Evolutionary conservation across 2,329 filamentous ascomycete species (phyloP).

Genomic region (Salinomyces thailandicus): DNA sequence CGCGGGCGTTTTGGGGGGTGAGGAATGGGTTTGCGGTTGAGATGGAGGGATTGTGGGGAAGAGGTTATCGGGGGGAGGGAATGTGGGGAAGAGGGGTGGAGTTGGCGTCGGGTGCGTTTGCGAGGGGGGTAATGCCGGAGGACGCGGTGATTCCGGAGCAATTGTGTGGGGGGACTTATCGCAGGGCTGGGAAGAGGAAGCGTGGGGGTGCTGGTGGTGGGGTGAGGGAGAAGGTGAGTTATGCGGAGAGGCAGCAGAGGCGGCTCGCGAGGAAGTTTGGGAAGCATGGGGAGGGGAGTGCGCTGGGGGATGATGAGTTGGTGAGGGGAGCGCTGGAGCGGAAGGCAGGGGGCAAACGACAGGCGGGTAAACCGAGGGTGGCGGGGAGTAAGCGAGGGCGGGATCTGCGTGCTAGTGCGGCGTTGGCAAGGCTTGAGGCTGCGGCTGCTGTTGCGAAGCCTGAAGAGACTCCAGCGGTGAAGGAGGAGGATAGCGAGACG

Average conservation of each 20-base stretch:
- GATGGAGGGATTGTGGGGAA: constrained; percentile 59
- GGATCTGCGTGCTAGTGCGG: constrained; percentile 66
- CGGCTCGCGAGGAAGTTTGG: constrained; percentile 69
- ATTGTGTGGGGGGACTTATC: constrained; percentile 72
- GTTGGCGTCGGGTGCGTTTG: constrained; percentile 51
- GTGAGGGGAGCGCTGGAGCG: constrained; percentile 57
- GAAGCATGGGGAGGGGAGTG: constrained; percentile 65
- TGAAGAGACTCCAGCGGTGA: constrained; percentile 24
- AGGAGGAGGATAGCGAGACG: constrained; percentile 38
- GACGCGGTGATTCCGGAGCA: constrained; percentile 41
- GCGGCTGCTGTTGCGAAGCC: constrained; percentile 21
- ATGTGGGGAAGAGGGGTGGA: constrained; percentile 66
- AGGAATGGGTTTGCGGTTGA: constrained; percentile 62
- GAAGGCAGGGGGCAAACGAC: constrained; percentile 39
- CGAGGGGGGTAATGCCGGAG: constrained; percentile 51
- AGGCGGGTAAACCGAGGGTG: constrained; percentile 58
- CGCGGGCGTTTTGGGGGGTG: constrained; percentile 67
- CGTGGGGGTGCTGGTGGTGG: constrained; percentile 33
- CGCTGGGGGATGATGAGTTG: constrained; percentile 59
- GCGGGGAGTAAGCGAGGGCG: constrained; percentile 64
- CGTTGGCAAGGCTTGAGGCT: constrained; percentile 59
- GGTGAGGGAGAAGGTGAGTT: constrained; percentile 45
- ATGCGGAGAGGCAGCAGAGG: constrained; percentile 62
- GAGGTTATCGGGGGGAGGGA: constrained; percentile 67
- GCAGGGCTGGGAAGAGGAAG: constrained; percentile 41